Conservation (phyloP, 2,329 filamentous ascomycete species). For the Gnomoniopsis smithogilvyi region DNA sequence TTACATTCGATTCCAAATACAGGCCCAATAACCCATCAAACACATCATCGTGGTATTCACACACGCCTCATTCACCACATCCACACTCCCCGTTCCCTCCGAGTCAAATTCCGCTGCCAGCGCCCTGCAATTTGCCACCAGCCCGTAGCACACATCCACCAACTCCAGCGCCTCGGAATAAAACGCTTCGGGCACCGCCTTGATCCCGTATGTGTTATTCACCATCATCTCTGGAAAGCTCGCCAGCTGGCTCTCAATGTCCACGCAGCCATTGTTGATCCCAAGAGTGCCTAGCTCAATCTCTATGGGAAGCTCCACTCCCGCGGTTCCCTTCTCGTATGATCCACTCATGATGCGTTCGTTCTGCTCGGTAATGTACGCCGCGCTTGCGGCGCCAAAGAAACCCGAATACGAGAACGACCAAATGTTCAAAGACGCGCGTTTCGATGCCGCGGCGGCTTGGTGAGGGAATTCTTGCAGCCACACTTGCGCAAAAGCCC, state of each 20-base stretch:
- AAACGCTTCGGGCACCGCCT: constrained; percentile 12
- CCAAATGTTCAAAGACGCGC: constrained; percentile 51
- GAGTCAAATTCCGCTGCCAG: constrained; percentile 41
- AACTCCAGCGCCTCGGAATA: constrained; percentile 11
- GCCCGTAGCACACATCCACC: constrained; percentile 14
- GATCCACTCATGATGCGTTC: constrained; percentile 19
- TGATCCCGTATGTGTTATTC: constrained; percentile 21
- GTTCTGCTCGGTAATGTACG: constrained; percentile 26
- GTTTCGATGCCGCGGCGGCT: constrained; percentile 33
- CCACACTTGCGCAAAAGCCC: constrained; percentile 54
- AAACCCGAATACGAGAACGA: constrained; percentile 27
- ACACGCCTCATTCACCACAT: constrained; percentile 16
- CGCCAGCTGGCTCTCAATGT: constrained; percentile 22
- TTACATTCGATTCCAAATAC: constrained; percentile 39
- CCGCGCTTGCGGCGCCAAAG: constrained; percentile 27
- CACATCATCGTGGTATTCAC: constrained; percentile 5
- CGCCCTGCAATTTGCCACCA: constrained; percentile 11
- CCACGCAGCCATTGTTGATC: constrained; percentile 27
- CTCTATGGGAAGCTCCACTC: constrained; percentile 16
- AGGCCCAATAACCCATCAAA: constrained; percentile 5
- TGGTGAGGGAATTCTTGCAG: constrained; percentile 54
- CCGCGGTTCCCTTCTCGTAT: not conserved
- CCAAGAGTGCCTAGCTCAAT: constrained; percentile 25
- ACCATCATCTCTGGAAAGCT: constrained; percentile 20
- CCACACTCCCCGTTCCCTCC: constrained; percentile 20